Base-by-base conservation (phyloP, 2,329 filamentous ascomycete species). In the Exserohilum rostratum region DNA sequence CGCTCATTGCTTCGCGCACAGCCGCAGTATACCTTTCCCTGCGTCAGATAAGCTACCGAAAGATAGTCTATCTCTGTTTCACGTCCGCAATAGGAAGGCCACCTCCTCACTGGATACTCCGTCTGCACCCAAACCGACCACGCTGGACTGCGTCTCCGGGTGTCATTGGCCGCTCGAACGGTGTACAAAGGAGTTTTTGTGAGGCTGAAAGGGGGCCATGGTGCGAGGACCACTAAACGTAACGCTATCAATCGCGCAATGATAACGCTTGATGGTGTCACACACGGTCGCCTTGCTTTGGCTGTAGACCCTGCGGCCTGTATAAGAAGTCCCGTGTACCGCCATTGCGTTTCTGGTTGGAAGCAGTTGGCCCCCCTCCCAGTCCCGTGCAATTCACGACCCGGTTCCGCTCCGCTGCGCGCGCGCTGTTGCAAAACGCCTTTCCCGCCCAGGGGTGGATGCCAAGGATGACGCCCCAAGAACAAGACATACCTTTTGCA, bases 161-260 rank as follows among this genome's bases (percentile, higher is more conserved):
- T 66, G 60, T 65, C 46, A 62, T 65, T 72, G 66, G 67, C 55
- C 59, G 63, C 57, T 59, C 53, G 50, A 53, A 25, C 9, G 18
- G 15, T 58, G 55, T 51, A 50, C 42, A 47, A 64, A 20, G 46
- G 25, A 9, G 43, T 35, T 25, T 25, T 25, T 38, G 25, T 46
- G 46, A 49, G 50, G 52, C 52, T 55, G 40, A 53, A 48, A 53
- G 54, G 46, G 44, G 50, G 25, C 7, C 22, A 7, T 13, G 52
- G 43, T 60, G 51, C 61, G 64, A 62, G 55, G 37, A 56, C 64
- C 62, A 58, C 63, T 65, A 70, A 57, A 61, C 45, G 64, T 66
- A 63, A 61, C 65, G 69, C 71, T 74, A 74, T 73, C 72, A 70
- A 69, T 69, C 53, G 65, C 65, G 66, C 66, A 66, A 71, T 68